phyloP scores from a whole-genome alignment of 352 stramenopile genomes.

The Phytophthora citrophthora region DNA sequence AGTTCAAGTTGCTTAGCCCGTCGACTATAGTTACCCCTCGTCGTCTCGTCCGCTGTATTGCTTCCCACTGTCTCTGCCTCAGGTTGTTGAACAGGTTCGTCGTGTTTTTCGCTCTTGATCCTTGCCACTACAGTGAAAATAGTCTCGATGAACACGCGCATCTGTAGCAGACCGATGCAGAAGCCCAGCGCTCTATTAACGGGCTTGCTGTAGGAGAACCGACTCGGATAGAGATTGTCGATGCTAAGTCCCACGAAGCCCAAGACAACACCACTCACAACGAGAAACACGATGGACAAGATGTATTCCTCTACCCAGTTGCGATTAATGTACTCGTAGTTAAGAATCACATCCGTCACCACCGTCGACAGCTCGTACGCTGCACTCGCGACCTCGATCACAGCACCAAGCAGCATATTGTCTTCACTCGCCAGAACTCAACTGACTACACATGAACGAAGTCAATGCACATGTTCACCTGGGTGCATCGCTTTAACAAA shows the following conservation, averaged over 20 bases:
- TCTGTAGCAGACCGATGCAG: constrained; percentile 58
- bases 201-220: constrained; percentile 35
- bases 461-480: constrained; percentile 5
- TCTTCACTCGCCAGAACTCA: not conserved
- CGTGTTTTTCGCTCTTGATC: constrained; percentile 5
- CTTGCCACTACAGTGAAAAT: constrained; percentile 37
- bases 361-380: constrained; percentile 74
- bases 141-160: constrained; percentile 71
- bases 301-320: constrained; percentile 78
- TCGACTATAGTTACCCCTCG: constrained; percentile 1
- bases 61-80: constrained; percentile 5
- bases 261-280: constrained; percentile 65
- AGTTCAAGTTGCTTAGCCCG: constrained; percentile 25
- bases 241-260: constrained; percentile 62
- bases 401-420: constrained; percentile 28
- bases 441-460: not conserved
- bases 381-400: constrained; percentile 49
- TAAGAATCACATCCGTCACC: constrained; percentile 77
- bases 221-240: constrained; percentile 40
- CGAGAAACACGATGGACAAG: constrained; percentile 73
- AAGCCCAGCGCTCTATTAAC: constrained; percentile 52
- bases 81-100: constrained; percentile 6
- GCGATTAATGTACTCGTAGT: constrained; percentile 74
- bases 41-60: constrained; percentile 4
- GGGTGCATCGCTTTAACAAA: not conserved